These are phyloP conservation scores for Xylariaceae sp. DNA, from an alignment of 2,329 filamentous ascomycete species.

Conservation along the genomic window DNA sequence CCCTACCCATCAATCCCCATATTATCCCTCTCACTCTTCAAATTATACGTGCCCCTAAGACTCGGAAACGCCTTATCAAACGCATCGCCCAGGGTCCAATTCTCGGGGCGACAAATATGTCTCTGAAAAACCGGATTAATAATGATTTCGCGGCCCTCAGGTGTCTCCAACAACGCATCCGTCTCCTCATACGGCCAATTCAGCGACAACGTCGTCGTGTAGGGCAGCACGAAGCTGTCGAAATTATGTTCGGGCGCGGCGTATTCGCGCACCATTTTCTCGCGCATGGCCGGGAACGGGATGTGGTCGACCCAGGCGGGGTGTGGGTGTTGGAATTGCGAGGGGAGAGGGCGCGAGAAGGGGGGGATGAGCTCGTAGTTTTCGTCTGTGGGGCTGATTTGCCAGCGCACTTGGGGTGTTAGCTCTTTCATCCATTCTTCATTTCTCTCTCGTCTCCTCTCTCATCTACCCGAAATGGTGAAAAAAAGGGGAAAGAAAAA, in stretches of 20 bases:
- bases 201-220: conserved; percentile 66
- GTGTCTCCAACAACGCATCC: conserved; percentile 59
- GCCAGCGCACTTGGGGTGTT: conserved; percentile 60
- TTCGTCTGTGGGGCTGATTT: conserved; percentile 70
- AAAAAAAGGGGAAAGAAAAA: background rate
- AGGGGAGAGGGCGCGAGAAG: conserved; percentile 62
- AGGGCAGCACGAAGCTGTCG: conserved; percentile 78
- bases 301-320: conserved; percentile 79
- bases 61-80: conserved; percentile 63
- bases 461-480: too few species aligned
- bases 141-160: conserved; percentile 58
- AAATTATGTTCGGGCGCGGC: conserved; percentile 54
- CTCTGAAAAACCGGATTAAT: conserved; percentile 85
- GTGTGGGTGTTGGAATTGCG: conserved; percentile 63
- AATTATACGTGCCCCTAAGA: conserved; percentile 42
- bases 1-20: background rate
- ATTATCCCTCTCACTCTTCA: conserved; percentile 26
- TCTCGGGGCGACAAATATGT: conserved; percentile 67
- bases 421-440: background rate
- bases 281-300: conserved; percentile 73
- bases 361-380: conserved; percentile 74
- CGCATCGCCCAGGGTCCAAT: conserved; percentile 72
- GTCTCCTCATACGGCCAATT: conserved; percentile 81
- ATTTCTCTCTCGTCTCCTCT: too few species aligned
- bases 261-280: conserved; percentile 34